Evolutionary conservation across 495 filamentous ascomycete genomes (phyloP), one percentile per base, ranked within the genome.

Genomic region (Echria macrotheca): DNA sequence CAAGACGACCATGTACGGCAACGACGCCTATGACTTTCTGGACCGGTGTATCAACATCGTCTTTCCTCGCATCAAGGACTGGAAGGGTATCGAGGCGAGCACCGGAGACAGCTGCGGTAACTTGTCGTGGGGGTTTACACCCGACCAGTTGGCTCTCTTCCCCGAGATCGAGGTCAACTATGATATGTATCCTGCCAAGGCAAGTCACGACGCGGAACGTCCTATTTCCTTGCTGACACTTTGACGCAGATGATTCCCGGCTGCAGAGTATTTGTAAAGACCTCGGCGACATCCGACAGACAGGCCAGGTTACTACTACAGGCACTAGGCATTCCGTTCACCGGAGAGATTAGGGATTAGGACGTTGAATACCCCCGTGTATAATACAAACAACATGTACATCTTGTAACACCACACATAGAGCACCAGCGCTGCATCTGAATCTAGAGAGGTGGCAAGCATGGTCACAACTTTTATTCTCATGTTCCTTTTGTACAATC

Each of bases 151-250:
- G 44, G 79, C 82, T 46, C 59, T 86, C 42, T 97, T 96, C 68
- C 94, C 94, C 0, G 93, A 98, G 70, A 77, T 97, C 44, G 90
- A 95, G 65, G 77, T 85, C 35, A 94, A 95, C 69, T 91, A 89
- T 62, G 85, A 90, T 68, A 90, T 96, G 68, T 79, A 89, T 81
- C 36, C 49, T n/a, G 19, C 2, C 5, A n/a, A n/a, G 0, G 8
- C 14, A 3, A 28, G 2, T 19, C 12, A n/a, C 24, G 15, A 44
- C 21, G 15, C 33, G 45, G 6, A n/a, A n/a, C n/a, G n/a, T n/a
- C n/a, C n/a, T n/a, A n/a, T n/a, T n/a, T n/a, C n/a, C n/a, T n/a
- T n/a, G n/a, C n/a, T n/a, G n/a, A n/a, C n/a, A n/a, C n/a, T n/a
- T n/a, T n/a, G n/a, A n/a, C n/a, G n/a, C 60, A 55, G 72, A 91